Conservation (phyloP, 2,329 filamentous ascomycete genomes). For the Colletotrichum melonis region DNA sequence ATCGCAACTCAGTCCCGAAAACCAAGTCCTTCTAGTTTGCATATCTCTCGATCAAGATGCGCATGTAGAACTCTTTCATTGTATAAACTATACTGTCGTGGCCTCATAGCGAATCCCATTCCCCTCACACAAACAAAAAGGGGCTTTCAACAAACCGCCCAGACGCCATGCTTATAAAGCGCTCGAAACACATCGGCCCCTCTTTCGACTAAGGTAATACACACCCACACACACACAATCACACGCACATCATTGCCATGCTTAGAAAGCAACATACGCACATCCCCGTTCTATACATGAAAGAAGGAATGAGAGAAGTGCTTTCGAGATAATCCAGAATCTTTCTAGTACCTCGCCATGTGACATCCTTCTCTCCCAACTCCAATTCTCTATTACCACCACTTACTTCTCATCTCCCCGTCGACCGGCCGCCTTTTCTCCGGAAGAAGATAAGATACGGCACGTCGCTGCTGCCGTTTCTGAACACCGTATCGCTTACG, state of each 20-base stretch:
- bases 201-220: too few species aligned
- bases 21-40: too few species aligned
- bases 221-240: too few species aligned
- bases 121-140: constrained; percentile 4
- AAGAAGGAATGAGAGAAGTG: not conserved
- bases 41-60: too few species aligned
- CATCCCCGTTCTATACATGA: constrained; percentile 16
- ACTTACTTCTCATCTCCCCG: not conserved
- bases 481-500: constrained; percentile 51
- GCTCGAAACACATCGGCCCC: constrained; percentile 16
- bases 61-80: constrained; percentile 13
- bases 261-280: not conserved
- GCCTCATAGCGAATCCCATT: constrained; percentile 19
- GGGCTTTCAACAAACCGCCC: constrained; percentile 7
- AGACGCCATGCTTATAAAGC: constrained; percentile 34
- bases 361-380: not conserved
- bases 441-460: constrained; percentile 61
- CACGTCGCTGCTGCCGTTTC: constrained; percentile 48
- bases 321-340: constrained; percentile 3
- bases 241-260: not conserved
- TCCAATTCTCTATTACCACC: constrained; percentile 10
- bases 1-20: too few species aligned
- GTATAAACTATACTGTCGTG: constrained; percentile 27
- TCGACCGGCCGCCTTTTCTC: constrained; percentile 45
- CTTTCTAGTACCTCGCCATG: not conserved